phyloP scores from a whole-genome alignment of 371 early-diverging fungal genomes.

The Mortierella polycephala region DNA sequence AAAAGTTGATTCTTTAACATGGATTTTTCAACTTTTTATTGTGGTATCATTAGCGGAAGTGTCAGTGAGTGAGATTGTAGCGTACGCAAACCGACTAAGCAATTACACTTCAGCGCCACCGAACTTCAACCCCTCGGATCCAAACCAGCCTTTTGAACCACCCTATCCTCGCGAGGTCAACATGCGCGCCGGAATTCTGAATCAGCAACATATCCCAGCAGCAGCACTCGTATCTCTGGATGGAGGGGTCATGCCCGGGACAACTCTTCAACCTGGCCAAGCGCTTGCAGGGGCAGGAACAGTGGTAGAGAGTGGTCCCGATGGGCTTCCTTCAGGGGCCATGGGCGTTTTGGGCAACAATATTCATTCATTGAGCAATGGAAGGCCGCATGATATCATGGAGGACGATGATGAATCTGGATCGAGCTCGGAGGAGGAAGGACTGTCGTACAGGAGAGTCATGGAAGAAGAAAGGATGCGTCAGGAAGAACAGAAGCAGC shows the following conservation, averaged over 20 bases:
- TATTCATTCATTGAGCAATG: slow-evolving; percentile 1
- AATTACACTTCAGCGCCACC: slow-evolving; percentile 66
- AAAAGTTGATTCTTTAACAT: neutral
- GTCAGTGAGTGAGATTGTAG: slow-evolving; percentile 57
- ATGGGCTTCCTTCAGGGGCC: neutral
- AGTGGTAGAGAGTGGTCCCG: neutral
- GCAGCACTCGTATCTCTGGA: slow-evolving; percentile 41
- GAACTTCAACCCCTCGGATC: slow-evolving; percentile 60
- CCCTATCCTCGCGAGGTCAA: slow-evolving; percentile 64
- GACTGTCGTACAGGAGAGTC: slow-evolving; percentile 25
- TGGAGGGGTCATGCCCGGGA: slow-evolving; percentile 35
- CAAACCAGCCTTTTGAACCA: slow-evolving; percentile 61
- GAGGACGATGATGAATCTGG: slow-evolving; percentile 35
- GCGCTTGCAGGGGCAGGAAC: neutral
- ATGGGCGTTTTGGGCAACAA: neutral
- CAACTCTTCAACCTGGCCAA: slow-evolving; percentile 8
- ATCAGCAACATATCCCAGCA: slow-evolving; percentile 52
- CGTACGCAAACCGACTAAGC: slow-evolving; percentile 62
- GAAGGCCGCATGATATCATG: slow-evolving; percentile 11
- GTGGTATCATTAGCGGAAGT: slow-evolving; percentile 25
- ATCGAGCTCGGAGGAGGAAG: slow-evolving; percentile 41
- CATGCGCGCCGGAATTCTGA: slow-evolving; percentile 65
- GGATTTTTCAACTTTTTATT: neutral
- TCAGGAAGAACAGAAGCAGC: slow-evolving; percentile 19
- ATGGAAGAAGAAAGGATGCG: slow-evolving; percentile 14